Evolutionary conservation across 2,329 filamentous ascomycete genomes (phyloP), one percentile per base, ranked within the genome.

Genomic region (Aspergillus calidoustus): DNA sequence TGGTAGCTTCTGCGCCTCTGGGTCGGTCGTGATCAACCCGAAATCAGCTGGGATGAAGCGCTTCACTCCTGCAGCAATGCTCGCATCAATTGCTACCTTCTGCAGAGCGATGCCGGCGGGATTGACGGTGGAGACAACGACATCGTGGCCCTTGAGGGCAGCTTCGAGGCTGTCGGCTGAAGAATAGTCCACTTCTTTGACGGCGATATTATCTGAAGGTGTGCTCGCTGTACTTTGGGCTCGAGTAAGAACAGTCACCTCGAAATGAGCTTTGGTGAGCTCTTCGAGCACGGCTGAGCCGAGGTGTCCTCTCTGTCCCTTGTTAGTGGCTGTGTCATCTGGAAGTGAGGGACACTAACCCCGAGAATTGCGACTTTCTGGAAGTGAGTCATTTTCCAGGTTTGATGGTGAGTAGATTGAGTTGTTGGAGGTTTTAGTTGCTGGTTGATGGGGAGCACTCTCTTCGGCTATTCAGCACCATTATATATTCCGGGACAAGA

Each of bases 41-140:
- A 49, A 60, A n/a, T 60, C 58, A 4, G 58, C 58, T 11, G 58
- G 52, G 23, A 60, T 60, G 46, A 60, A 60, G 5, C 58, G 58
- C n/a, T 51, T 50, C 8, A 47, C 58, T 8, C 58, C 51, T 11
- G 15, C 58, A 4, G 25, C 9, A 46, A 60, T 55, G 5, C 41
- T 44, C 7, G 58, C 58, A 31, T 60, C 58, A 9, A 60, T 60
- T 8, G 31, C 23, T 0, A 19, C 17, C 15, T 60, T 60, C 31
- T 60, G 58, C 3, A 23, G 17, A 1, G 44, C 3, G 4, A 60
- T 51, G 4, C 30, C 58, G 7, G n/a, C 6, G 3, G 44, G 31
- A 8, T 23, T 13, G 0, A 60, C 22, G n/a, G 58, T 60, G 19
- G 52, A 55, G 31, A 60, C 34, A 4, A 60, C 46, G 23, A 49